Conservation (phyloP, 2,329 filamentous ascomycete genomes). For the Pseudogymnoascus sp. region DNA sequence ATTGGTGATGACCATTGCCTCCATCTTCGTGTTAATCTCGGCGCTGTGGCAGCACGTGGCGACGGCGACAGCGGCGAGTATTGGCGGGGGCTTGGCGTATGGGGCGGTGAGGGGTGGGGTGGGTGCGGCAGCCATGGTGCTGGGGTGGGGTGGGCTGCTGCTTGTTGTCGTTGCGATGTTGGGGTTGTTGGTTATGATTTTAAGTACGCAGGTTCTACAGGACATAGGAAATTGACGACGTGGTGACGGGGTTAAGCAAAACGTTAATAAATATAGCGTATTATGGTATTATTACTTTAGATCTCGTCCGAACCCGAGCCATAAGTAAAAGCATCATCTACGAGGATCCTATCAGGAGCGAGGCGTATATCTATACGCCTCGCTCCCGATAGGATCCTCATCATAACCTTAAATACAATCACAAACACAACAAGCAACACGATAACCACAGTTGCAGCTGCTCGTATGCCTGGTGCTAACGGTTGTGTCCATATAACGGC, state of each 20-base stretch:
- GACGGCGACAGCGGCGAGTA: conserved; percentile 86
- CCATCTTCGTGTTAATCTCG: conserved; percentile 63
- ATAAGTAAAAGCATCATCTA: not conserved
- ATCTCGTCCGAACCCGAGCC: not conserved
- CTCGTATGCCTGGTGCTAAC: not conserved
- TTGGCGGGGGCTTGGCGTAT: conserved; percentile 87
- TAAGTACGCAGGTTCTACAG: conserved; percentile 72
- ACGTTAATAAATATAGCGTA: not conserved
- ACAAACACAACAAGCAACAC: not conserved
- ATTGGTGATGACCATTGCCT: conserved; percentile 77
- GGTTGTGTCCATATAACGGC: not conserved
- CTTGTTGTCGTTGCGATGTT: conserved; percentile 91
- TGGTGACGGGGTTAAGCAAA: not conserved
- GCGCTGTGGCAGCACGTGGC: conserved; percentile 90
- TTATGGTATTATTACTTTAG: not conserved
- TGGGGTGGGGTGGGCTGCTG: conserved; percentile 96
- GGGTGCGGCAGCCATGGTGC: conserved; percentile 88
- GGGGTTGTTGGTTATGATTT: conserved; percentile 88
- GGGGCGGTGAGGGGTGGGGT: conserved; percentile 80
- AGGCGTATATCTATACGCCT: not conserved
- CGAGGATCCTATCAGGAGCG: too few species aligned
- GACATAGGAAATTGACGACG: conserved; percentile 27
- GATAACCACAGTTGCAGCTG: not conserved
- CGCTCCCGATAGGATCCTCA: not conserved
- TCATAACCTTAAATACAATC: not conserved